Evolutionary conservation across 2,329 filamentous ascomycete genomes (phyloP), one percentile per base, ranked within the genome.

Genomic region (Aspergillus piperis): DNA sequence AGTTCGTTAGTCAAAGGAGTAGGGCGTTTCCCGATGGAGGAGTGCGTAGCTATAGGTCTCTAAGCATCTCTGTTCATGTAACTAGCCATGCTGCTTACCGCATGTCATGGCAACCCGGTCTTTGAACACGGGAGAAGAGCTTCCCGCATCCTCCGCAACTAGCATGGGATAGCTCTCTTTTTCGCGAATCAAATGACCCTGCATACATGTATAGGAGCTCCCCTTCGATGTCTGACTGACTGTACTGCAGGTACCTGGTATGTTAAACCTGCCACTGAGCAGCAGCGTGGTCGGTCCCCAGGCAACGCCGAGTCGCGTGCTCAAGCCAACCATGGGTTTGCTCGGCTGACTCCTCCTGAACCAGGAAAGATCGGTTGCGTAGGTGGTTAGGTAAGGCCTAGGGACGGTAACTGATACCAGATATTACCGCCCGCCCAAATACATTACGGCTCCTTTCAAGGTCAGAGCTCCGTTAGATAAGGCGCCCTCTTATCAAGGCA

Each of bases 251-350:
- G 53, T 54, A 55, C 53, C 39, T 55, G 39, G 53, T n/a, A n/a
- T 21, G 42, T 32, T 32, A 39, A 30, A 30, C 39, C 53, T 25
- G 42, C 53, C 53, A 47, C 8, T 10, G 42, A 25, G n/a, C 23
- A 25, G n/a, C 38, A 55, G 53, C 25, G 53, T 39, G 51, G 42
- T 55, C 53, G 53, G 53, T 41, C 30, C 53, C 53, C 39, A 55
- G 53, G 53, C 53, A 55, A 55, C 53, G 39, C 53, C 39, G 53
- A 55, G 53, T 55, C 53, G 53, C 53, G 53, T 55, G 53, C 53
- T 55, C 39, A 27, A 39, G 42, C 38, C 25, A 39, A 27, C 53
- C 41, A 44, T 55, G 53, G 53, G 19, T 32, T 30, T 55, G 53
- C 53, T 55, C 53, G 53, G 53, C 53, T 55, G 53, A 55, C 53